Base-by-base conservation (phyloP, 2,329 filamentous ascomycete species). In the Catunica adiposa region DNA sequence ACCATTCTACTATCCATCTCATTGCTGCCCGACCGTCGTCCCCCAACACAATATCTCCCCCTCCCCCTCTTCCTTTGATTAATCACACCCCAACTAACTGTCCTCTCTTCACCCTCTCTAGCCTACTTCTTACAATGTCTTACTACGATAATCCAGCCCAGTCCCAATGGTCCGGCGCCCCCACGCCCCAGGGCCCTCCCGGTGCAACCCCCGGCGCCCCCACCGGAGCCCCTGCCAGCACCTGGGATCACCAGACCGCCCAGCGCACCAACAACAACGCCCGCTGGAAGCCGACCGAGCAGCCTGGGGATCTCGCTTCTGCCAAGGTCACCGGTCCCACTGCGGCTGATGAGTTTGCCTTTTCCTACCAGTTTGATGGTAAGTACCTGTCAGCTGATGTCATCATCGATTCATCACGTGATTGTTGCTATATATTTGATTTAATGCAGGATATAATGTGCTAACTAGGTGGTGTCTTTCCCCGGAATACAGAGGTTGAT, bases 291-390 rank as follows among this genome's bases (percentile, higher is more conserved):
- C 26, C 44, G 11, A 34, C 52, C 40, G 23, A 48, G 15, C 38
- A 51, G 31, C 22, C 53, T 11, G 34, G 42, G 15, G 56, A 58
- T 26, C 26, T 58, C 22, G 25, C 37, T 17, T 20, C 55, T 20
- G 22, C 38, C 38, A 58, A 58, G 53, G 80, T 85, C 60, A 88
- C 78, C 69, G 89, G 84, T 57, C 82, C 84, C 53, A 80, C 80
- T 61, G 78, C 82, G 55, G 79, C 81, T 63, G 86, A 90, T 62
- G 87, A 94, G 59, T 76, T 79, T 65, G 88, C 89, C 58, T 95
- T 94, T 68, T 81, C 80, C 62, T 83, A 85, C 67, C 89, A 95
- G 71, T 84, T 94, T 69, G 89, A 94, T 73, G 86, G 86, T 92
- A 83, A 68, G 84, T 79, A 53, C 40, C 25, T 44, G 40, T 44